Base-by-base conservation (phyloP, 768 basidiomycete genomes). In the Boletus barrowsii region DNA sequence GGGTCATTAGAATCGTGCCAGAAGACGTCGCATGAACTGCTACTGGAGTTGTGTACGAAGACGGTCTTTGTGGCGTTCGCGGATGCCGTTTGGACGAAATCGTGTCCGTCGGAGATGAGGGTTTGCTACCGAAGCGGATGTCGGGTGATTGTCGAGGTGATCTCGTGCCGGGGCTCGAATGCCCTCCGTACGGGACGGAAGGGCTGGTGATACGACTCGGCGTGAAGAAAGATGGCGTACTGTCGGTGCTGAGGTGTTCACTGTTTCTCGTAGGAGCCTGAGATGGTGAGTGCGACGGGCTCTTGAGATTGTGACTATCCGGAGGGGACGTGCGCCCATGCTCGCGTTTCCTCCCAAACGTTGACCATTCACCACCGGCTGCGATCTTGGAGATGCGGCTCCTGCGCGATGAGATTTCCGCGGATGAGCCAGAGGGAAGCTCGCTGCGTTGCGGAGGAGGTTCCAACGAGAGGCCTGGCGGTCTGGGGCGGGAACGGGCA, bases 281-380 rank as follows among this genome's bases (percentile, higher is more conserved):
- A 32, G 65, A 66, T 3, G 53, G 59, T 20, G 68, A 64, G 26
- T 41, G 53, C n/a, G 64, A 58, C 17, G 46, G 36, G 10, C 51
- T 47, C 50, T 54, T 58, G 20, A 39, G 55, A 42, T 58, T 47
- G n/a, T n/a, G n/a, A n/a, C n/a, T n/a, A 44, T 59, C 56, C 10
- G 22, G 47, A 40, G 60, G 42, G 20, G 60, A 49, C 10, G 54
- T 32, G 18, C 50, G 53, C 15, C 35, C 15, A 10, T 54, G 61
- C 9, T 54, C 57, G 37, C 60, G 61, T 43, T 53, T 59, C 44
- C 70, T 66, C 29, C 72, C 72, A 62, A 73, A 75, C 13, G 72
- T 73, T 24, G 72, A 64, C 72, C 72, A 73, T 54, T 64, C 69
- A 11, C 64, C 64, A 40, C 63, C 56, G 0, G 53, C 39, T 10